Base-by-base conservation (phyloP, 1,139 yeast genomes). In the Pichia kudriavzevii region DNA sequence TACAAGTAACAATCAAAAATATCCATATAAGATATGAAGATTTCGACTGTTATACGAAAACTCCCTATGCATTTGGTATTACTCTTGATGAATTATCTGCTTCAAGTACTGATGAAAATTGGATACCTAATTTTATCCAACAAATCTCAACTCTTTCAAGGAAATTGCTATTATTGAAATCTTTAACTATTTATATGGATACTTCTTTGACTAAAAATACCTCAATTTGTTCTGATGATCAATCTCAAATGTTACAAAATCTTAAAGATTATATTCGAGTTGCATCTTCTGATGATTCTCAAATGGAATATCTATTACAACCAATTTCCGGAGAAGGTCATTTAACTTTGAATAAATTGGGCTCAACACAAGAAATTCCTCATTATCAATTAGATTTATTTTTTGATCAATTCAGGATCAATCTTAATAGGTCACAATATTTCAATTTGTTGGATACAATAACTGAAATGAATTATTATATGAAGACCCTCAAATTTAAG, bases 21-120 rank as follows among this genome's bases (percentile, higher is more conserved):
- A 91, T 93, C 41, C 98, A 93, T 57, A 59, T 93, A 13, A 69
- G 98, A 39, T 91, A 88, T 52, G 98, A 93, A 54, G 98, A 93
- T 59, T 71, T 67, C 32, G 55, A 60, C 27, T 67, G 72, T 7
- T 73, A 79, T 47, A 73, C 85, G 0, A 79, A 75, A 43, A 56
- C 61, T 26, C 95, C 96, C 2, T 84, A 84, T 47, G 69, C 96
- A 0, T 61, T 88, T 22, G 99, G 99, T 7, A 49, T 85, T 15
- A 80, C 94, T 0, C 67, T 93, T 37, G 72, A 75, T 32, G 97
- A 93, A 57, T 66, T 93, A 31, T 85, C 96, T 0, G 98, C 96
- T 0, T 81, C 85, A 0, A 84, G 96, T 0, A 79, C 97, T 0
- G 91, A 88, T 56, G 77, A 72, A 21, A 63, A 72, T 24, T 93